These are phyloP conservation scores for Auriscalpium microsporum DNA, from an alignment of 768 basidiomycete genomes.

Conservation along the genomic window DNA sequence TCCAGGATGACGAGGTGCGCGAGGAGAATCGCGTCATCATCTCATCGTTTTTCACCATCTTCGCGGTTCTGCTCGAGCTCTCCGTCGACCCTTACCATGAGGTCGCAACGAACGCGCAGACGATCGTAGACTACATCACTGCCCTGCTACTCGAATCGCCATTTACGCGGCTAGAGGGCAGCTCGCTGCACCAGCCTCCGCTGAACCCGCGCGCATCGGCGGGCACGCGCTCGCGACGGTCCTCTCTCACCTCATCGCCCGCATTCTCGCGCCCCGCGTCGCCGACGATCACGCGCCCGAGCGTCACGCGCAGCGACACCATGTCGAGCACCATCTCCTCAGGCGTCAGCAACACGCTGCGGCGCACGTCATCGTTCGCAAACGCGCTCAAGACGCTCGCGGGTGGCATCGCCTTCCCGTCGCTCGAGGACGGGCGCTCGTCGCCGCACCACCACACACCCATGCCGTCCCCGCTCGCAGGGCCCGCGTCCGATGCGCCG, in stretches of 20 bases:
- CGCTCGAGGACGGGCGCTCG: constrained; percentile 43
- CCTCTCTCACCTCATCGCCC: constrained; percentile 46
- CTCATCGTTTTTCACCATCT: constrained; percentile 93
- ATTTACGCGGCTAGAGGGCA: constrained; percentile 64
- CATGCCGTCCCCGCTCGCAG: constrained; percentile 17
- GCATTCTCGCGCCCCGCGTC: constrained; percentile 34
- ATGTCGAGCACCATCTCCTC: constrained; percentile 51
- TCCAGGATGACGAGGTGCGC: constrained; percentile 54
- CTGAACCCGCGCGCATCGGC: constrained; percentile 23
- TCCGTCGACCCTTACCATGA: constrained; percentile 91
- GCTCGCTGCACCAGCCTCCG: constrained; percentile 49
- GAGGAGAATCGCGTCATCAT: constrained; percentile 77
- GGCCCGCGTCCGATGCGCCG: constrained; percentile 19
- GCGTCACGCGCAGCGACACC: constrained; percentile 50
- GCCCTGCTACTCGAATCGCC: constrained; percentile 86
- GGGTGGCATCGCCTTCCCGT: constrained; percentile 64
- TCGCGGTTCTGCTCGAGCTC: constrained; percentile 78
- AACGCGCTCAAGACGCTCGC: constrained; percentile 64
- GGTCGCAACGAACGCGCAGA: constrained; percentile 85
- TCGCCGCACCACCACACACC: constrained; percentile 28
- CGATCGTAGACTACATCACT: constrained; percentile 86
- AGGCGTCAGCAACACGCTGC: constrained; percentile 59
- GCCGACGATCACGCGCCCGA: constrained; percentile 40
- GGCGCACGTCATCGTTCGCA: constrained; percentile 75
- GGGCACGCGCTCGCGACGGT: constrained; percentile 33